phyloP scores from a whole-genome alignment of 2,329 filamentous ascomycete species.

The Rutstroemia sydowiana region DNA sequence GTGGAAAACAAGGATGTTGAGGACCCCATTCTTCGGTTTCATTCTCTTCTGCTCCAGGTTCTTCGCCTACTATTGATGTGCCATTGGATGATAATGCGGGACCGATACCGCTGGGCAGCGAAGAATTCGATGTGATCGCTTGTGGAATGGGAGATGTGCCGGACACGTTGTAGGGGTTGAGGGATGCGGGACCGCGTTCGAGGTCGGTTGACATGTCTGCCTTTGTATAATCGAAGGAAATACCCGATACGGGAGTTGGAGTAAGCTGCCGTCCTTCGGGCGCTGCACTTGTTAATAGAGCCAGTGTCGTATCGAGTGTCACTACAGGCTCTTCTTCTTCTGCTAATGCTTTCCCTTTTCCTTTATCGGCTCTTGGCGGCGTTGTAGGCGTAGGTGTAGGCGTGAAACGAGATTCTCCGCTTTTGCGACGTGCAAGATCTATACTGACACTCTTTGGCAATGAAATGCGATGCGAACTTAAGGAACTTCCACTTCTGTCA shows the following conservation, averaged over 20 bases:
- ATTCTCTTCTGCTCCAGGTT: conserved; percentile 42
- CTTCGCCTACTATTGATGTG: conserved; percentile 24
- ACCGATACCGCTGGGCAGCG: conserved; percentile 25
- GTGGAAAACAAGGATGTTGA: conserved; percentile 88
- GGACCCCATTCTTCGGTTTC: conserved; percentile 79
- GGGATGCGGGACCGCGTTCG: conserved; percentile 25
- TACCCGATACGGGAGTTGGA: conserved; percentile 13
- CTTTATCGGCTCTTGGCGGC: conserved; percentile 21
- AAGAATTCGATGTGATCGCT: conserved; percentile 17
- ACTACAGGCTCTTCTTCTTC: conserved; percentile 9
- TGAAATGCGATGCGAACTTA: conserved; percentile 25
- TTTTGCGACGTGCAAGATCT: conserved; percentile 24
- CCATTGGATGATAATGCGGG: conserved; percentile 29
- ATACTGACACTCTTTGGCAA: conserved; percentile 29
- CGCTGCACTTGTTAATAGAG: conserved; percentile 8
- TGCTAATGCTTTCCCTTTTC: conserved; percentile 24
- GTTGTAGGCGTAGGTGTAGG: neutral
- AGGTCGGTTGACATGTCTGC: conserved; percentile 26
- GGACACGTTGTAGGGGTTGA: conserved; percentile 18
- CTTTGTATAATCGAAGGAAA: conserved; percentile 23
- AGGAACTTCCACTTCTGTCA: conserved; percentile 36
- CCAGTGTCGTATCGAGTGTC: conserved; percentile 5
- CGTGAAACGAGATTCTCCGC: conserved; percentile 19
- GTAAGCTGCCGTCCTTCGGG: conserved; percentile 7
- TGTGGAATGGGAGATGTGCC: conserved; percentile 20